phyloP scores from a whole-genome alignment of 163 green algal genomes.

The Coccomyxa subellipsoidea region DNA sequence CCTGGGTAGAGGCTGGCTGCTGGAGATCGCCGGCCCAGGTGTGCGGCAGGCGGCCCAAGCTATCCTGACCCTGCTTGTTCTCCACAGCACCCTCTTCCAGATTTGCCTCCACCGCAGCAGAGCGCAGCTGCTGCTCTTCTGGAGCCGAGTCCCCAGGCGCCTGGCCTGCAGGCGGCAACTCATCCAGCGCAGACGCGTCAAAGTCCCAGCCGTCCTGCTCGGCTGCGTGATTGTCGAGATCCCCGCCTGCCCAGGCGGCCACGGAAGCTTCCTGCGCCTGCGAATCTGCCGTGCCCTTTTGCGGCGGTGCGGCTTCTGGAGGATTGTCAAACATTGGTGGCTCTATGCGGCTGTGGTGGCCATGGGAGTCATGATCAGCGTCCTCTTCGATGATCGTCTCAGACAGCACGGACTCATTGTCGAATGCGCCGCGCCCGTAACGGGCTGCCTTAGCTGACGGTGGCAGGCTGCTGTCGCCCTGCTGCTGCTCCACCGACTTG shows the following conservation, averaged over 20 bases:
- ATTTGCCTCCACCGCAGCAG: not conserved
- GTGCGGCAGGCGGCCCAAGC: not conserved
- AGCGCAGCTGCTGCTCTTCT: not conserved
- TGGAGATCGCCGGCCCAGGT: not conserved
- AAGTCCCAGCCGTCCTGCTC: constrained; percentile 2
- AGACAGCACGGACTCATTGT: not conserved
- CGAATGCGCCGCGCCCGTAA: not conserved
- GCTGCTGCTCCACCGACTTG: not conserved
- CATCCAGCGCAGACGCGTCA: not conserved
- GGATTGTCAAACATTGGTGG: not conserved
- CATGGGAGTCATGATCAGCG: not conserved
- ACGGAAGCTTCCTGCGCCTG: not conserved
- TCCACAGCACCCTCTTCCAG: not conserved
- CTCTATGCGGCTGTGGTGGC: not conserved
- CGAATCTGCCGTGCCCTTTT: not conserved
- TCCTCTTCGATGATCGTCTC: not conserved
- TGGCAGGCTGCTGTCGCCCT: not conserved
- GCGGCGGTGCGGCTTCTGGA: not conserved
- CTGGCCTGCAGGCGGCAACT: not conserved
- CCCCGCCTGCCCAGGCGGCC: too few relatives aligned
- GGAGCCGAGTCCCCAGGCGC: not conserved
- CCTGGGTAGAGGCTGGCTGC: not conserved
- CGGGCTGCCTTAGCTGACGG: not conserved
- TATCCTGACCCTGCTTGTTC: not conserved
- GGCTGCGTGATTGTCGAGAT: not conserved